These are phyloP conservation scores for Eucalyptus viminalis DNA, from an alignment of 345 rosid genomes.

Conservation along the genomic window DNA sequence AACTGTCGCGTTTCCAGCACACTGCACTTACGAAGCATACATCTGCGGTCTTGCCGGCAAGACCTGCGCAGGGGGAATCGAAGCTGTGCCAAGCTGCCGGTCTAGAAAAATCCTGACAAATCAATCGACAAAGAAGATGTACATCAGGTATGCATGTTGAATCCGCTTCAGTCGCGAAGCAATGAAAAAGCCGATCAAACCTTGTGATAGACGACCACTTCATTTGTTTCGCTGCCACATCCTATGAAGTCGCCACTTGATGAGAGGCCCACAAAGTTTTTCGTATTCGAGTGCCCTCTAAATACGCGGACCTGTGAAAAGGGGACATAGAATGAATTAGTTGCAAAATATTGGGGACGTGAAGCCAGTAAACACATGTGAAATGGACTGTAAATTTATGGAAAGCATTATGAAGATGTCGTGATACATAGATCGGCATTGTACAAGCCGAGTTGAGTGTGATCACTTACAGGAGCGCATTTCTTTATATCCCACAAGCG, in stretches of 20 bases:
- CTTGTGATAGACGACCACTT: constrained; percentile 65
- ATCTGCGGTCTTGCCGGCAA: constrained; percentile 15
- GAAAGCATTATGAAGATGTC: background rate
- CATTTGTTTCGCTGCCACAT: constrained; percentile 68
- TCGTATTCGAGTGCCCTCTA: constrained; percentile 48
- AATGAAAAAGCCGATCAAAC: background rate
- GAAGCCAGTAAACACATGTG: background rate
- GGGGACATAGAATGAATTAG: background rate
- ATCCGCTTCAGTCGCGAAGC: background rate
- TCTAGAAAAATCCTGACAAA: constrained; percentile 36
- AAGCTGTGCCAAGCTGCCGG: constrained; percentile 40
- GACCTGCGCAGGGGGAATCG: constrained; percentile 19
- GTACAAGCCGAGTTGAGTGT: background rate
- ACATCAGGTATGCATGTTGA: background rate
- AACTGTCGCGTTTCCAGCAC: constrained; percentile 54
- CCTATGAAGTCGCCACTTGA: constrained; percentile 41
- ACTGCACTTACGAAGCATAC: constrained; percentile 46
- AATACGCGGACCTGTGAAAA: constrained; percentile 31
- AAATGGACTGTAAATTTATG: background rate
- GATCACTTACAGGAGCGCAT: constrained; percentile 29
- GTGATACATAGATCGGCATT: background rate
- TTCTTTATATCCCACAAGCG: constrained; percentile 56
- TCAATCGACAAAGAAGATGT: background rate
- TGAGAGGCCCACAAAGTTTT: constrained; percentile 55
- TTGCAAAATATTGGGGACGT: background rate